Evolutionary conservation across 148 eudicot genomes (phyloP).

Genomic region (Selenicereus undatus): DNA sequence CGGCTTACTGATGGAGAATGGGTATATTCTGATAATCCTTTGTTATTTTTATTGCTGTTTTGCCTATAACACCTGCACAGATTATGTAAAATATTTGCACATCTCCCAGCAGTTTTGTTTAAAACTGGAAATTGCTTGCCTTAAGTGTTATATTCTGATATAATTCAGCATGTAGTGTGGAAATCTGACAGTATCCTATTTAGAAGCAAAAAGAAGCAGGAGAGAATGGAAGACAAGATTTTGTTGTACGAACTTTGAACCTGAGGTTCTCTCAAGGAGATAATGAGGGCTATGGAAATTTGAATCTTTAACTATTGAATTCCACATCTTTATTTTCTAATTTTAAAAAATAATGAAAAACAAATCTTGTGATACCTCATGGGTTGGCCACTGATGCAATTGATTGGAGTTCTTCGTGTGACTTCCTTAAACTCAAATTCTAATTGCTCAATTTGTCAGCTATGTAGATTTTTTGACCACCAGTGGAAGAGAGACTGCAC

Average conservation of each 20-base stretch:
- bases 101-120: background rate
- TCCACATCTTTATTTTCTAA: too few relatives aligned
- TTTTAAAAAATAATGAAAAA: background rate
- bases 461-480: background rate
- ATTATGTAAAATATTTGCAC: background rate
- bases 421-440: background rate
- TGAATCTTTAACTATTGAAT: too few relatives aligned
- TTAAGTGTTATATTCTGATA: background rate
- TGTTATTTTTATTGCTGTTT: conserved; percentile 3
- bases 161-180: background rate
- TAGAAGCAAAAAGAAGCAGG: background rate
- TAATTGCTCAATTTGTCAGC: background rate
- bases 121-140: background rate
- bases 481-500: background rate
- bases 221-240: background rate
- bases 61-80: background rate
- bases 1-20: conserved; percentile 78
- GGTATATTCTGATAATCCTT: conserved; percentile 40
- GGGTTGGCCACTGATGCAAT: too few relatives aligned
- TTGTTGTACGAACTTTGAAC: background rate
- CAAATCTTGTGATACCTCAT: background rate
- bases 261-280: background rate
- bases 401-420: background rate
- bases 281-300: background rate
- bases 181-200: background rate